Evolutionary conservation across 176 grass and related monocot genomes (phyloP), one percentile per base, ranked within the genome.

Genomic region (Lolium multiflorum): DNA sequence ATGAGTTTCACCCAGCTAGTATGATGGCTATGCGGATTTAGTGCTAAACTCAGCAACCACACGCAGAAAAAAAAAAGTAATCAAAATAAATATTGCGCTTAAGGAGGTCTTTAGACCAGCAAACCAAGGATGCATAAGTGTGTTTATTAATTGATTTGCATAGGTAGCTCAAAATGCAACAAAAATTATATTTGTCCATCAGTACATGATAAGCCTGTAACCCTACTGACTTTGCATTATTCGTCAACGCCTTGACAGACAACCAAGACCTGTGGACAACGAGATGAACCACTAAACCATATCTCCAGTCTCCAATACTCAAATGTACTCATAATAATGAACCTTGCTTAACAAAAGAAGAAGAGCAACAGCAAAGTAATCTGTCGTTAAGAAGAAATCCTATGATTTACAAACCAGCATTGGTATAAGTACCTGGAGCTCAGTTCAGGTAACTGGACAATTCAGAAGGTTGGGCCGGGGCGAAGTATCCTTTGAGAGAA

Each of bases 391-490:
- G 72, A 25, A 50, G 48, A 52, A 76, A 76, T 0, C 22, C 7
- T 17, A 51, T 28, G 70, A 73, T 73, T 43, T 25, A 26, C 44
- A 75, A 50, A 75, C 3, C 51, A 9, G 47, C 47, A 50, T 17
- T 51, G 7, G 46, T 75, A 75, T 75, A 16, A 51, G 50, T 50
- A 76, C 72, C 48, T 74, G 71, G 72, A 52, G 24, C 24, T 52
- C 50, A 8, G 14, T 74, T 74, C 20, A 76, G 72, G 31, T 76
- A 76, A 17, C 6, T 76, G 72, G 72, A 76, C 72, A 76, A 4
- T 76, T 2, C 15, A 76, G 24, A 76, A 52, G 48, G 72, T 13
- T 76, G 24, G 48, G 48, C 72, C 9, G 48, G 14, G 8, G 15
- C 1, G 24, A 52, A 52, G 31, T 76, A 76, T 31, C 72, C 72